A percentile compares a stretch with the other conserved stretches of the same genome.
Evolutionary conservation across 148 eudicot genomes (phyloP).

Genomic region (Persicaria tinctoria): DNA sequence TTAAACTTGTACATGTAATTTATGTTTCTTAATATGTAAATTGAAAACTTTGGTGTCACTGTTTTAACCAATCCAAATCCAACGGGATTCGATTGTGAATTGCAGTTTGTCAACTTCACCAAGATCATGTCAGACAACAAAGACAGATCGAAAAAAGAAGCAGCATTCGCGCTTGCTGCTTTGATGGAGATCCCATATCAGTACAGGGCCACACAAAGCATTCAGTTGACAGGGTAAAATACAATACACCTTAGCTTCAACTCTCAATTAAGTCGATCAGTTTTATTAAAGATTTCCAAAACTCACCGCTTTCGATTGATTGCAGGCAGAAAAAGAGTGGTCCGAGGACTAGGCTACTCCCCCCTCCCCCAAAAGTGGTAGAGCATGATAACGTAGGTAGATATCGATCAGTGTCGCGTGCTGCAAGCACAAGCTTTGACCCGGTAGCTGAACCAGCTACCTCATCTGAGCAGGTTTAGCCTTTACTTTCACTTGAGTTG

Average conservation of each 20-base stretch:
- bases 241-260: neutral
- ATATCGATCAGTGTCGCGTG: constrained; percentile 16
- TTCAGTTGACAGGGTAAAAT: constrained; percentile 38
- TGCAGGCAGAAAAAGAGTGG: constrained; percentile 21
- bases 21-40: too few species aligned
- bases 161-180: constrained; percentile 83
- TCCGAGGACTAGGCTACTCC: constrained; percentile 36
- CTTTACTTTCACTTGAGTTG: neutral
- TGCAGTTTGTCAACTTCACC: constrained; percentile 76
- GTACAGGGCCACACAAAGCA: constrained; percentile 56
- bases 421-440: constrained; percentile 20
- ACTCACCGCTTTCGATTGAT: neutral
- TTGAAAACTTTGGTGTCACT: neutral
- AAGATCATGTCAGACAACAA: constrained; percentile 63
- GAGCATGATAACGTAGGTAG: constrained; percentile 44
- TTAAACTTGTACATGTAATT: too few species aligned
- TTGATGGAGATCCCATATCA: constrained; percentile 79
- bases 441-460: constrained; percentile 16
- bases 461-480: constrained; percentile 42
- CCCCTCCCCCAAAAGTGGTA: constrained; percentile 56
- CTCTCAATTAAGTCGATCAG: neutral
- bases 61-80: neutral
- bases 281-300: neutral
- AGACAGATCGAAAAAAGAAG: constrained; percentile 46
- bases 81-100: neutral